These are phyloP conservation scores for Chiua virens DNA, from an alignment of 768 basidiomycete species.

Conservation along the genomic window DNA sequence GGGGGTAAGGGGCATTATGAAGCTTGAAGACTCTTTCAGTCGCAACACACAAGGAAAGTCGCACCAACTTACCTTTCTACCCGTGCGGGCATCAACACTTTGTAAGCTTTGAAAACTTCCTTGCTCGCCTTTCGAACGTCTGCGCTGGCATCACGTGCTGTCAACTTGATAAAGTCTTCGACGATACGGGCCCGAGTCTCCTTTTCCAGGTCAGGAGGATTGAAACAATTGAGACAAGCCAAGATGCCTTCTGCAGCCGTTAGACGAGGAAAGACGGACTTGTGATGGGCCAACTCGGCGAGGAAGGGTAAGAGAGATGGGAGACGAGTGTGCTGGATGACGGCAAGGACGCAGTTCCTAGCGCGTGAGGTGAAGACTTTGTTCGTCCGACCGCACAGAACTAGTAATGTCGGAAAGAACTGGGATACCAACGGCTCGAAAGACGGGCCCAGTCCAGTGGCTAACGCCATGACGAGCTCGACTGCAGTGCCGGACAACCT, in stretches of 20 bases:
- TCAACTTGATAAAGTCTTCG: constrained; percentile 64
- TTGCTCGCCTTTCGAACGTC: constrained; percentile 71
- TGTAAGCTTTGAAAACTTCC: constrained; percentile 76
- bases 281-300: constrained; percentile 58
- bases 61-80: constrained; percentile 55
- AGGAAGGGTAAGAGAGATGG: constrained; percentile 64
- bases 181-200: constrained; percentile 63
- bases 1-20: constrained; percentile 71
- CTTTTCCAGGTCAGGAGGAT: constrained; percentile 77
- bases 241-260: constrained; percentile 66
- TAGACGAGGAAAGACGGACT: constrained; percentile 61
- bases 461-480: constrained; percentile 58
- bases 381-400: constrained; percentile 70
- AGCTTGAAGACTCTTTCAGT: constrained; percentile 44
- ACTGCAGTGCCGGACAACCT: constrained; percentile 66
- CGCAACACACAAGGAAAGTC: not conserved
- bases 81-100: constrained; percentile 62
- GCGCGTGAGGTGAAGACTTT: constrained; percentile 75
- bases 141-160: constrained; percentile 71
- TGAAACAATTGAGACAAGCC: constrained; percentile 69
- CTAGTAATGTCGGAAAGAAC: constrained; percentile 67
- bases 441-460: constrained; percentile 51
- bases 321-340: constrained; percentile 69
- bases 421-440: constrained; percentile 70
- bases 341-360: constrained; percentile 52